Conservation (phyloP, 805 yeast genomes). For the Ogataea nonfermentans region DNA sequence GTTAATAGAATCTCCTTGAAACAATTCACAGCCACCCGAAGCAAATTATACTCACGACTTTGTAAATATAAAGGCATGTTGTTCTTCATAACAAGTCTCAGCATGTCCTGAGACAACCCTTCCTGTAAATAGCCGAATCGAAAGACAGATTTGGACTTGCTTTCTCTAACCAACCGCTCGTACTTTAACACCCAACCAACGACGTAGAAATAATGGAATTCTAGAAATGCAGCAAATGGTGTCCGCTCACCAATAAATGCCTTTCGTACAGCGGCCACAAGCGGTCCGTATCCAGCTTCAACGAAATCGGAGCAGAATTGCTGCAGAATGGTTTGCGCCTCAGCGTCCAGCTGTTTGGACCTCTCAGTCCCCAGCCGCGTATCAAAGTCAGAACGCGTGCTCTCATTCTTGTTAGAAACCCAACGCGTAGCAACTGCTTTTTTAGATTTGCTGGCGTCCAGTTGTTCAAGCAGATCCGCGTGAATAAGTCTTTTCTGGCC, state of each 20-base stretch:
- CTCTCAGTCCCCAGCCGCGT: constrained; percentile 25
- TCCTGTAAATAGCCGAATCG: constrained; percentile 32
- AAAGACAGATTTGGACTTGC: constrained; percentile 32
- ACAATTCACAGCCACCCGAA: constrained; percentile 68
- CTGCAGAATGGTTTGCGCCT: constrained; percentile 34
- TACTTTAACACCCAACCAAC: constrained; percentile 75
- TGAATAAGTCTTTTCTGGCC: constrained; percentile 54
- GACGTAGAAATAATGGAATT: constrained; percentile 53
- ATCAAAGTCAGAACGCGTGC: constrained; percentile 31
- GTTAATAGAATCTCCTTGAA: constrained; percentile 60
- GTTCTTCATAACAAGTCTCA: constrained; percentile 45
- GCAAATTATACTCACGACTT: constrained; percentile 52
- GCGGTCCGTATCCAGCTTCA: constrained; percentile 72
- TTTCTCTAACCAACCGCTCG: constrained; percentile 44
- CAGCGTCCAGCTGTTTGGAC: constrained; percentile 32
- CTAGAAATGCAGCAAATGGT: constrained; percentile 26
- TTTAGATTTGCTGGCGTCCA: constrained; percentile 62
- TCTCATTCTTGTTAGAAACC: constrained; percentile 20
- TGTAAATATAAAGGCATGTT: constrained; percentile 39
- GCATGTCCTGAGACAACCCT: constrained; percentile 59
- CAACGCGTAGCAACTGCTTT: constrained; percentile 44
- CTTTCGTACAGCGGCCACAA: constrained; percentile 51
- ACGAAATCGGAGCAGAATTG: constrained; percentile 56
- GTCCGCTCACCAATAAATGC: constrained; percentile 30
- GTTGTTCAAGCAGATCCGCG: constrained; percentile 53